Conservation (phyloP, 2,329 filamentous ascomycete species). For the Rhynchosporium agropyri region DNA sequence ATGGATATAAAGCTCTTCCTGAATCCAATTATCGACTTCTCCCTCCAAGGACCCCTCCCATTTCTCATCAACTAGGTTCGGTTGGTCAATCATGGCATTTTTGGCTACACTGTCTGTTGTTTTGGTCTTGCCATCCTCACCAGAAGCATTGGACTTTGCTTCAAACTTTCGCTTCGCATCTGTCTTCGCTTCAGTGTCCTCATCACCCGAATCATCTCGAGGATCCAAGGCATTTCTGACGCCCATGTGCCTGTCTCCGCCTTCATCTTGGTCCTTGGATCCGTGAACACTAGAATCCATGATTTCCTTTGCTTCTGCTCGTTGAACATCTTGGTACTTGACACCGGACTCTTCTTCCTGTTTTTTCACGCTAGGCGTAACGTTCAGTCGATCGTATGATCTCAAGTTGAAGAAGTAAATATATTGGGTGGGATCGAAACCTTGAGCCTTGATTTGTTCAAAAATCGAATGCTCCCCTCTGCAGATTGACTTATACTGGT, state of each 20-base stretch:
- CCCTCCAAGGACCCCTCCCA: slow-evolving; percentile 76
- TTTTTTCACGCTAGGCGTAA: slow-evolving; percentile 71
- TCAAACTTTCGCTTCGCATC: slow-evolving; percentile 58
- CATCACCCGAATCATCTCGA: slow-evolving; percentile 41
- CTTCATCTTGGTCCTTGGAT: slow-evolving; percentile 48
- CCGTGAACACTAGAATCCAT: slow-evolving; percentile 76
- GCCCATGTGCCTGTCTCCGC: slow-evolving; percentile 52
- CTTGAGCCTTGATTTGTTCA: slow-evolving; percentile 71
- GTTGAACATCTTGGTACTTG: slow-evolving; percentile 82
- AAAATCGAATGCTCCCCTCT: slow-evolving; percentile 91
- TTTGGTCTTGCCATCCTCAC: slow-evolving; percentile 35
- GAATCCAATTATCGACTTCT: slow-evolving; percentile 87
- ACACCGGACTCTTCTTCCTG: slow-evolving; percentile 82
- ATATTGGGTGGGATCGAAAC: slow-evolving; percentile 76
- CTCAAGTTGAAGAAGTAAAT: slow-evolving; percentile 94
- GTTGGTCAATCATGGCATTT: slow-evolving; percentile 75
- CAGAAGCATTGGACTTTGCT: slow-evolving; percentile 45
- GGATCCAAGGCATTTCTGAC: slow-evolving; percentile 40
- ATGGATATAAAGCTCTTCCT: slow-evolving; percentile 96
- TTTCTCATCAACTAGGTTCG: slow-evolving; percentile 65
- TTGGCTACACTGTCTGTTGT: slow-evolving; percentile 63
- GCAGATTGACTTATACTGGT: slow-evolving; percentile 95
- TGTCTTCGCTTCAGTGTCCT: slow-evolving; percentile 46
- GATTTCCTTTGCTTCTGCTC: slow-evolving; percentile 85
- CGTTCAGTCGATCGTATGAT: slow-evolving; percentile 89